Conservation (phyloP, 768 basidiomycete species). For the Multifurca ochricompacta region DNA sequence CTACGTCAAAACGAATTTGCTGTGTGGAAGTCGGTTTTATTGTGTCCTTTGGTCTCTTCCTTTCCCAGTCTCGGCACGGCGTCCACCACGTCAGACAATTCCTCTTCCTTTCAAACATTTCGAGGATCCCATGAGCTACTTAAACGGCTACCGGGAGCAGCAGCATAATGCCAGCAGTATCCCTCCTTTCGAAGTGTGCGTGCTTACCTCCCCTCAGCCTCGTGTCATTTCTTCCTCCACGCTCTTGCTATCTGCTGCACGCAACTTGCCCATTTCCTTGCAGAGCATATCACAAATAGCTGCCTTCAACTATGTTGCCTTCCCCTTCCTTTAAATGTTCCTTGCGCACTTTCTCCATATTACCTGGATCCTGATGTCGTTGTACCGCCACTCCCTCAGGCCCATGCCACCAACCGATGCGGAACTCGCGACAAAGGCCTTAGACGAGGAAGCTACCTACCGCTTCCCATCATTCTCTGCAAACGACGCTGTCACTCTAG, state of each 20-base stretch:
- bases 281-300: neutral
- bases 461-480: slow-evolving; percentile 71
- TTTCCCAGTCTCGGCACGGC: neutral
- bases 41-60: neutral
- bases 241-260: neutral
- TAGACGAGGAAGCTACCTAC: slow-evolving; percentile 60
- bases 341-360: slow-evolving; percentile 6
- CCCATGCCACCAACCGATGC: slow-evolving; percentile 58
- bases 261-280: neutral
- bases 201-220: slow-evolving; percentile 11
- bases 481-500: slow-evolving; percentile 72
- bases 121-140: slow-evolving; percentile 8
- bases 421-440: slow-evolving; percentile 62
- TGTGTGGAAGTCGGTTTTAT: neutral
- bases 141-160: slow-evolving; percentile 13
- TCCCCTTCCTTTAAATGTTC: neutral
- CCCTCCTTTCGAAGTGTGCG: slow-evolving; percentile 21
- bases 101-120: neutral
- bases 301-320: neutral
- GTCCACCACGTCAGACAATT: neutral
- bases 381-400: slow-evolving; percentile 59
- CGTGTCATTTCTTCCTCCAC: slow-evolving; percentile 11
- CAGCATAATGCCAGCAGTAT: slow-evolving; percentile 17
- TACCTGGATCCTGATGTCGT: slow-evolving; percentile 24
- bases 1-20: neutral